Conservation (phyloP, 257 asterid genomes). For the Lithospermum erythrorhizon region DNA sequence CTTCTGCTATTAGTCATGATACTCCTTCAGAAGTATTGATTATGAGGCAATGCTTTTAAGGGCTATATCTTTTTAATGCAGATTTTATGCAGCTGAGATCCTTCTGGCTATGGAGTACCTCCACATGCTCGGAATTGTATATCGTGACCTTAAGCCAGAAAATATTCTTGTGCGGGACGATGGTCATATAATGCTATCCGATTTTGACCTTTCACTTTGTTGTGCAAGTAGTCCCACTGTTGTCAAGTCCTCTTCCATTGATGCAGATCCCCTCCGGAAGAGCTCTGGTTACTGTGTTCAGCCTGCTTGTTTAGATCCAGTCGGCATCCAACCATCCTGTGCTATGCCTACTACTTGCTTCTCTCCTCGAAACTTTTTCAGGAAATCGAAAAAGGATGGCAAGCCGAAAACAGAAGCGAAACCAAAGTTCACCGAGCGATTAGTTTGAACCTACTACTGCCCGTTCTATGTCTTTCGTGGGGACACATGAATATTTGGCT, state of each 20-base stretch:
- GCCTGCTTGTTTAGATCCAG: conserved; percentile 27
- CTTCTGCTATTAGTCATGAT: too few species aligned
- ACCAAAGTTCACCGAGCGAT: too few species aligned
- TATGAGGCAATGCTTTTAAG: not conserved
- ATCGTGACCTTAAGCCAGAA: conserved; percentile 32
- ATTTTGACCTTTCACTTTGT: conserved; percentile 31
- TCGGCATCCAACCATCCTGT: conserved; percentile 33
- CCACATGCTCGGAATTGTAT: conserved; percentile 32
- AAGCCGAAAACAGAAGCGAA: conserved; percentile 24
- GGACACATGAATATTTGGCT: conserved; percentile 36
- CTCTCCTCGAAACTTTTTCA: conserved; percentile 27
- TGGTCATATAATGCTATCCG: conserved; percentile 34
- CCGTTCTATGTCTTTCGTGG: conserved; percentile 39
- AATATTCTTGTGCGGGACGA: conserved; percentile 30
- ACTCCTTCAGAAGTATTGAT: not conserved
- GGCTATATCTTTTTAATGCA: not conserved
- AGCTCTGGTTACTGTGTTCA: conserved; percentile 21
- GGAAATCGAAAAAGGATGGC: conserved; percentile 24
- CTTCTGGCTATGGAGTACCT: conserved; percentile 26
- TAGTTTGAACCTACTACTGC: conserved; percentile 35
- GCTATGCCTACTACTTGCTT: conserved; percentile 27
- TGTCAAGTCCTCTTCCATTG: conserved; percentile 18
- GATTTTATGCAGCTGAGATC: conserved; percentile 32
- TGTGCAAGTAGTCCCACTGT: conserved; percentile 28
- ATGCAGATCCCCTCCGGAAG: conserved; percentile 18